Base-by-base conservation (phyloP, 2,329 filamentous ascomycete genomes). In the Kalmusia sp. region DNA sequence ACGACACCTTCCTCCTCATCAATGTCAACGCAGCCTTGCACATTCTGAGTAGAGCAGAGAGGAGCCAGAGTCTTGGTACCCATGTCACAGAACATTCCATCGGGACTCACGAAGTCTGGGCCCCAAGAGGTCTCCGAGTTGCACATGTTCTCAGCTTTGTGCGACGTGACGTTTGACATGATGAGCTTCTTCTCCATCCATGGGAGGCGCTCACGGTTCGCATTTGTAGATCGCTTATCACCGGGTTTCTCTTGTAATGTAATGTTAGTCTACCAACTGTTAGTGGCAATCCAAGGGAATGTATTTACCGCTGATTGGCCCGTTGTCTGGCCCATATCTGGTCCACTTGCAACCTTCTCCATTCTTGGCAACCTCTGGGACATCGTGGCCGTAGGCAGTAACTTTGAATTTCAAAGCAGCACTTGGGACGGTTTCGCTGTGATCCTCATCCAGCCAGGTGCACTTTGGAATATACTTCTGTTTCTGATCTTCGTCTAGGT, bases 391-490 rank as follows among this genome's bases (percentile, higher is more conserved):
- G 28, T 57, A 57, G 14, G 54, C 51, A n/a, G 24, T 37, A 25
- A 53, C 30, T 8, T 50, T 28, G 35, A 57, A 46, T 25, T 54
- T 57, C 19, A 57, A 19, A 15, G 51, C 38, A 21, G 45, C 47
- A 24, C 15, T 54, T 15, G 15, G 38, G 41, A 57, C 51, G 9
- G 41, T 30, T 31, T 57, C 48, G 11, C 38, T 54, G 21, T 57
- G 45, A 52, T 59, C 51, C 11, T 22, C 54, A 40, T 59, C 54
- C 12, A 59, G 27, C 57, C 54, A 59, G n/a, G 51, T 57, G 44
- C 54, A 59, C 21, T 44, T 39, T 9, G 54, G 57, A 6, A 49
- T 45, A 31, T 52, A 59, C 27, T 40, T 14, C 6, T 24, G 27
- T 12, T 35, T 28, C 12, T 19, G 17, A 6, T 51, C 19, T 28